Base-by-base conservation (phyloP, 2,329 filamentous ascomycete species). In the Colletotrichum kahawae region DNA sequence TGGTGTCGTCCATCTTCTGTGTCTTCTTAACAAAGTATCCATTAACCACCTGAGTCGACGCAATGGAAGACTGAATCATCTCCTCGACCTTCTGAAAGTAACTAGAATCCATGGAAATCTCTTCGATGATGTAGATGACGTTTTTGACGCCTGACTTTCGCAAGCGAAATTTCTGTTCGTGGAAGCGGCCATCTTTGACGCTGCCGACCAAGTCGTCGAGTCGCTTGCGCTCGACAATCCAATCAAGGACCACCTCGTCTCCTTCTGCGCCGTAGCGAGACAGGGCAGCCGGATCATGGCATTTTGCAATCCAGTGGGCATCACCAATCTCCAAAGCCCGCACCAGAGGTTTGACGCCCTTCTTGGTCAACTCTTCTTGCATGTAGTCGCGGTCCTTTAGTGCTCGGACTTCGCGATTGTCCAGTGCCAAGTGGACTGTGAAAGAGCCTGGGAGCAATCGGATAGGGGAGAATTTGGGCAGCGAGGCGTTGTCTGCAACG, bases 151-250 rank as follows among this genome's bases (percentile, higher is more conserved):
- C 94, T 0, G 92, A 94, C 67, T 91, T 91, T 70, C 90, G 90
- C 13, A 96, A 88, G 1, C 95, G 92, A 81, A 95, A 96, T 81
- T 97, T 96, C 81, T 97, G 95, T 82, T 97, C 95, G 78, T 93
- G 93, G 79, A 95, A 96, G 4, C 95, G 92, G 1, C 94, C 94
- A 77, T 96, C 95, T 82, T 94, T 95, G 84, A 97, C 95, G 76
- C 93, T 95, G 66, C 89, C 87, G n/a, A 96, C 89, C 62, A 97
- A 85, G 81, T 97, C 95, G 80, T 96, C 94, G 0, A 96, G 88
- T 10, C 95, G 89, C 81, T 97, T 97, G 76, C 95, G 90, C 84
- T 97, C 95, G 2, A 95, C 90, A 59, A 97, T 94, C 88, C 93
- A 95, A 82, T 96, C 94, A 6, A 97, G 87, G 62, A 95, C 91